Evolutionary conservation across 805 yeast species (phyloP), one percentile per base, ranked within the genome.

Genomic region (Jamesozyma hellenica): DNA sequence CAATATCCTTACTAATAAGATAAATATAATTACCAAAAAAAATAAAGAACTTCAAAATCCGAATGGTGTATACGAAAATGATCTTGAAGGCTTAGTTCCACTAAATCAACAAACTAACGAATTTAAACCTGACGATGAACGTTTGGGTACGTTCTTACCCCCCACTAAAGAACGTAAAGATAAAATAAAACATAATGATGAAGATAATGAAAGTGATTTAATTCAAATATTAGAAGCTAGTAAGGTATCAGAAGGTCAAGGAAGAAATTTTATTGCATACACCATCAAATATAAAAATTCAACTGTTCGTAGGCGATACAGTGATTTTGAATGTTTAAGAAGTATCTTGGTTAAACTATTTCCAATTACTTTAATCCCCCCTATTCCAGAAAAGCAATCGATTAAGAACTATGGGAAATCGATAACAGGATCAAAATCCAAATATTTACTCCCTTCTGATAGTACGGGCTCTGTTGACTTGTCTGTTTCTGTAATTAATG

Each of bases 321-420:
- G 94, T 34, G 98, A 92, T 56, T 92, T 92, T 60, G 96, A 86
- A 53, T 73, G 82, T 40, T 68, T 92, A 25, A 65, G 96, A 39
- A 77, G 71, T 33, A 72, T 80, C 3, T 68, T 92, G 19, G 66
- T 77, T 4, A 77, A 77, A 51, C 64, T 84, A 26, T 87, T 83
- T 51, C 96, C 97, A 1, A 77, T 90, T 29, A 63, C 77, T 5
- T 70, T 92, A 4, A 73, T 92, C 2, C 97, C 98, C 2, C 95
- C 96, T 0, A 85, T 92, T n/a, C 98, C 98, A 0, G 84, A 79
- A 65, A 82, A 82, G 57, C 88, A 82, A 43, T 46, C 55, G 9
- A 44, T 61, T 5, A 60, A 55, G 38, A 58, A 53, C 25, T 58
- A 57, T 41, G 50, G 63, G 15, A 56, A 53, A 36, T 45, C 61